Conservation (phyloP, 345 rosid genomes). For the Xanthoceras sorbifolium region DNA sequence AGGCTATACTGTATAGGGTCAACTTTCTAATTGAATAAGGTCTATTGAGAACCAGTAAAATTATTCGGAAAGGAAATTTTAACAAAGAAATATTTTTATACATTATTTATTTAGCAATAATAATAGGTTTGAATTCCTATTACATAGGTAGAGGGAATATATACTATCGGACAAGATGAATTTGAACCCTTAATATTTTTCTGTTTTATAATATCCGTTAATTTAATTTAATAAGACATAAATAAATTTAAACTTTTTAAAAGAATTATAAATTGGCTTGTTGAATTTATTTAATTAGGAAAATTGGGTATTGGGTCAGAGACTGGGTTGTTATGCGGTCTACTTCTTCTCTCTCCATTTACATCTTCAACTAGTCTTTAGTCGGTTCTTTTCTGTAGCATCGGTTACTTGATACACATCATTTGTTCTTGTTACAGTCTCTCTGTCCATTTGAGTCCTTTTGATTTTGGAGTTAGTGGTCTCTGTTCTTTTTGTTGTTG, state of each 20-base stretch:
- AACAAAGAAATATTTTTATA: too few species aligned
- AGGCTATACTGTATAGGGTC: too few species aligned
- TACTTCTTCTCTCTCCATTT: slow-evolving; percentile 8
- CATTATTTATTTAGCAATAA: too few species aligned
- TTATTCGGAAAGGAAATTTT: too few species aligned
- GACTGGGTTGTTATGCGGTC: slow-evolving; percentile 13
- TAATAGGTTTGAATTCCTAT: too few species aligned
- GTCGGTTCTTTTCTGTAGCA: not conserved
- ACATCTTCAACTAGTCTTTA: not conserved
- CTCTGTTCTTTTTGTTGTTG: slow-evolving; percentile 1
- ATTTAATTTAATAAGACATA: too few species aligned
- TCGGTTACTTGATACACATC: not conserved
- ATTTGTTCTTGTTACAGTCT: not conserved
- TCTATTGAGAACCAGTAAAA: too few species aligned
- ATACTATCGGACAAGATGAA: too few species aligned
- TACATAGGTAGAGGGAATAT: too few species aligned
- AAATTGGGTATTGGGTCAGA: not conserved
- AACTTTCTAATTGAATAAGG: too few species aligned
- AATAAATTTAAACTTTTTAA: not conserved
- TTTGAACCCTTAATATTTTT: too few species aligned
- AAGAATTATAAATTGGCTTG: not conserved
- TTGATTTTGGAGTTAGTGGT: not conserved
- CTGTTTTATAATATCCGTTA: too few species aligned
- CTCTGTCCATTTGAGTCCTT: not conserved
- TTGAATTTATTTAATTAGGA: not conserved